These are phyloP conservation scores for Elasticomyces elasticus DNA, from an alignment of 495 filamentous ascomycete species.

Conservation along the genomic window DNA sequence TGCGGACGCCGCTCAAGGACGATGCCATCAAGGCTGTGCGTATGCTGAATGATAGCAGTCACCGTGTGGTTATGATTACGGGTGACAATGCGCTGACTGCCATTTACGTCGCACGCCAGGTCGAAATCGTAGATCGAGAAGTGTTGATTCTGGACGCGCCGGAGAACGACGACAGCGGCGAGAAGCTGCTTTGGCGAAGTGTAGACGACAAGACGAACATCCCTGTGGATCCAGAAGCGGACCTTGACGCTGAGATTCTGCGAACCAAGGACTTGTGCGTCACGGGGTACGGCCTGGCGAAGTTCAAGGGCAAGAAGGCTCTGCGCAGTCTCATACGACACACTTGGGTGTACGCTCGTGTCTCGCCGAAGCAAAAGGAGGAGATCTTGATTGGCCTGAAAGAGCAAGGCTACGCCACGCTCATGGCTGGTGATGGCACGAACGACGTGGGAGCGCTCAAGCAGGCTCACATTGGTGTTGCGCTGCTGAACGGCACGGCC, in stretches of 20 bases:
- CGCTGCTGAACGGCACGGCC: constrained; percentile 86
- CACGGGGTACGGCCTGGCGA: constrained; percentile 85
- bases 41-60: constrained; percentile 98
- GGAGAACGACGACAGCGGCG: constrained; percentile 74
- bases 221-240: constrained; percentile 74
- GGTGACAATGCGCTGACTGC: constrained; percentile 97
- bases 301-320: constrained; percentile 70
- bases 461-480: constrained; percentile 95
- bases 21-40: constrained; percentile 87
- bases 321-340: constrained; percentile 69
- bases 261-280: constrained; percentile 86
- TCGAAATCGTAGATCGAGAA: constrained; percentile 95
- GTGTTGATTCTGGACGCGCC: constrained; percentile 91
- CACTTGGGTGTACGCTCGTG: constrained; percentile 95
- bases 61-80: constrained; percentile 98
- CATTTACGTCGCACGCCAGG: constrained; percentile 86
- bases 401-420: constrained; percentile 90
- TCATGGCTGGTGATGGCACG: constrained; percentile 98
- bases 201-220: constrained; percentile 83
- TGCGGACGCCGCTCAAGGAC: constrained; percentile 93
- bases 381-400: constrained; percentile 94
- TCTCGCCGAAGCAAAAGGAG: constrained; percentile 98
- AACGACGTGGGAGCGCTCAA: constrained; percentile 98
- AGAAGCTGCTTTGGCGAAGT: constrained; percentile 84
- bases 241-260: constrained; percentile 73